phyloP scores from a whole-genome alignment of 805 yeast genomes.

The Tanozyma kutaoensis region DNA sequence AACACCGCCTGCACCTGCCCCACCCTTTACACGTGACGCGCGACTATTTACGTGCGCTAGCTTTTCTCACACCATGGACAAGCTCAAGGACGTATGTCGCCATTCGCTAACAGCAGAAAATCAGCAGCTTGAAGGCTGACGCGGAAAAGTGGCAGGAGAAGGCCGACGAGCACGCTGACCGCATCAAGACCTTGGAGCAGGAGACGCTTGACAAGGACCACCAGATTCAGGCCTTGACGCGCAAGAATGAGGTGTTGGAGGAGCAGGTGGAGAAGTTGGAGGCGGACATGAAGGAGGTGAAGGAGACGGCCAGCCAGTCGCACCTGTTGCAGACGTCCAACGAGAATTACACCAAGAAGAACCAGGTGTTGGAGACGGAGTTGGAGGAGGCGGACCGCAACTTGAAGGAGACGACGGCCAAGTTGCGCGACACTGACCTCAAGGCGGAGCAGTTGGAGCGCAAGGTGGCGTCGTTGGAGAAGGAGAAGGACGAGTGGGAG shows the following conservation, averaged over 20 bases:
- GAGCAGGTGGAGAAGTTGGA: constrained; percentile 72
- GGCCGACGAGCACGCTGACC: constrained; percentile 73
- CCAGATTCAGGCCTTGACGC: constrained; percentile 83
- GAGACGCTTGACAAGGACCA: constrained; percentile 87
- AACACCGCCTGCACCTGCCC: too few species aligned
- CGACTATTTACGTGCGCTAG: too few species aligned
- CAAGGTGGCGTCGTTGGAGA: constrained; percentile 82
- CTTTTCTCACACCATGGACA: constrained; percentile 31
- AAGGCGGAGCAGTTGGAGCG: constrained; percentile 94
- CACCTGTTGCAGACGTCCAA: constrained; percentile 78
- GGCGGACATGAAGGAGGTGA: constrained; percentile 56
- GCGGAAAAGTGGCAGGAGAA: constrained; percentile 97
- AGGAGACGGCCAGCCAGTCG: constrained; percentile 83
- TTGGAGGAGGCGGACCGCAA: constrained; percentile 83
- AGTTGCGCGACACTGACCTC: constrained; percentile 89
- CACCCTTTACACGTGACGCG: too few species aligned
- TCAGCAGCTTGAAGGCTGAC: constrained; percentile 81
- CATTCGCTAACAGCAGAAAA: constrained; percentile 38
- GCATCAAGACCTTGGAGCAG: constrained; percentile 85
- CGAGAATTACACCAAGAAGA: constrained; percentile 84
- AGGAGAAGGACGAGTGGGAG: constrained; percentile 87
- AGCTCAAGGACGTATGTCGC: constrained; percentile 42
- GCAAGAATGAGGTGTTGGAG: constrained; percentile 85
- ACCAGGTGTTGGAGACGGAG: constrained; percentile 79
- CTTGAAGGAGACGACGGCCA: constrained; percentile 85